Evolutionary conservation across 23 red algal genomes (phyloP).

Genomic region (Gracilariopsis chorda): DNA sequence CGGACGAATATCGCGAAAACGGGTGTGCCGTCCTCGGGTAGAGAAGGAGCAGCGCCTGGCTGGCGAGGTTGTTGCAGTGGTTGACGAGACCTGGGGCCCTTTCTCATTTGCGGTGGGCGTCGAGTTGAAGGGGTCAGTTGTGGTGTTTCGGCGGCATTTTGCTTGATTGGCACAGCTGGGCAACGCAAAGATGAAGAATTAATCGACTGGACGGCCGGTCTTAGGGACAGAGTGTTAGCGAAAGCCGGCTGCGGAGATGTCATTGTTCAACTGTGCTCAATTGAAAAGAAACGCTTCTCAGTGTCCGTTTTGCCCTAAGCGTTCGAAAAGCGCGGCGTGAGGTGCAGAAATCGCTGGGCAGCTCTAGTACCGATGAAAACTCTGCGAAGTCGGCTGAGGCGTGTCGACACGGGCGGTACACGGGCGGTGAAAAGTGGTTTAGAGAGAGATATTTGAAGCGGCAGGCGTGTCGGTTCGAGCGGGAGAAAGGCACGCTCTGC

Average conservation of each 20-base stretch:
- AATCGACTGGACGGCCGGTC: neutral
- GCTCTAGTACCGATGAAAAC: no score
- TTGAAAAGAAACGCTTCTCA: no score
- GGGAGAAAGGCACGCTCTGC: no score
- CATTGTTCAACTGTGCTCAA: no score
- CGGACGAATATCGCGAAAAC: slow-evolving; percentile 86
- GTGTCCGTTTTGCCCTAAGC: no score
- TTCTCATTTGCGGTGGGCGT: slow-evolving; percentile 44
- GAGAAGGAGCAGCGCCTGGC: slow-evolving; percentile 17
- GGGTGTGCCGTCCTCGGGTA: slow-evolving; percentile 96
- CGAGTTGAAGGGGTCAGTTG: neutral
- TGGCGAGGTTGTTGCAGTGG: slow-evolving; percentile 37
- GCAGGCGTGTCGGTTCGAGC: no score
- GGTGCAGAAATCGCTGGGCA: no score
- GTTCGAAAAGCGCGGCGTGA: no score
- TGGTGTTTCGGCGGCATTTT: neutral
- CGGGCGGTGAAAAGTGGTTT: no score
- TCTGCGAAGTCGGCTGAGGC: no score
- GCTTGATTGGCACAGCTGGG: neutral
- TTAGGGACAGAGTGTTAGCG: neutral
- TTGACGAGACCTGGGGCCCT: slow-evolving; percentile 42
- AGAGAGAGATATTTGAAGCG: no score
- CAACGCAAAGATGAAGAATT: neutral
- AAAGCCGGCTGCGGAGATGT: neutral
- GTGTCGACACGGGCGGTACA: no score